phyloP scores from a whole-genome alignment of 768 basidiomycete species.

The Pluteus cervinus region DNA sequence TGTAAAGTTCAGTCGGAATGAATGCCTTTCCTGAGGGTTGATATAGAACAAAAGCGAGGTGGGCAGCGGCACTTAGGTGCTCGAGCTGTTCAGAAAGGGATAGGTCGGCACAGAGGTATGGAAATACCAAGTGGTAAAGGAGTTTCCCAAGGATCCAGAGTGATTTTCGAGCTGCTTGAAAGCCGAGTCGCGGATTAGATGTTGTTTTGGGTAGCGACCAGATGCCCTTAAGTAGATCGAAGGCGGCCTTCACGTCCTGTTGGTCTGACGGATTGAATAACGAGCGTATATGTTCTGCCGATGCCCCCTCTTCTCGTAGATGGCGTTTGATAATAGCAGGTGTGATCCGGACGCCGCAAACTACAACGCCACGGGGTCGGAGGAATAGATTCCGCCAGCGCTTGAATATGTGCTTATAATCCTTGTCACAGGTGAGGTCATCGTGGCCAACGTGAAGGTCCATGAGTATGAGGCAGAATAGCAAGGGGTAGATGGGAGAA shows the following conservation, averaged over 20 bases:
- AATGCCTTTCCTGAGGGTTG: slow-evolving; percentile 7
- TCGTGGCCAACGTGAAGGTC: slow-evolving; percentile 21
- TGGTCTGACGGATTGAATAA: slow-evolving; percentile 17
- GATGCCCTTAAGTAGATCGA: slow-evolving; percentile 15
- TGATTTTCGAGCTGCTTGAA: no score
- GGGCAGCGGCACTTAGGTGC: slow-evolving; percentile 25
- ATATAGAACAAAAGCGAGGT: slow-evolving; percentile 18
- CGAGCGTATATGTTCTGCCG: slow-evolving; percentile 13
- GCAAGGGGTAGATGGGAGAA: slow-evolving; percentile 15
- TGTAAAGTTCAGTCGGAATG: slow-evolving; percentile 20
- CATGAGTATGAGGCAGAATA: slow-evolving; percentile 13
- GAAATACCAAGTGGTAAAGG: slow-evolving; percentile 18
- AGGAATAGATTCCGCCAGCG: slow-evolving; percentile 16
- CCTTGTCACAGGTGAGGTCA: slow-evolving; percentile 24
- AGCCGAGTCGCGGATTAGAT: slow-evolving; percentile 5
- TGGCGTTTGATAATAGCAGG: slow-evolving; percentile 15
- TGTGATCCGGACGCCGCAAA: slow-evolving; percentile 14
- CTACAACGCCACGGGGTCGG: slow-evolving; percentile 14
- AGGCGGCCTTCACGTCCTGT: slow-evolving; percentile 20
- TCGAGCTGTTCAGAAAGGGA: slow-evolving; percentile 24
- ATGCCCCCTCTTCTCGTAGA: slow-evolving; percentile 9
- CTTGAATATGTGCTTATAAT: slow-evolving; percentile 26
- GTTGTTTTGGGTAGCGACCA: slow-evolving; percentile 11
- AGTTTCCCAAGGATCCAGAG: no score
- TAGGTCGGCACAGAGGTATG: slow-evolving; percentile 22